A percentile compares a stretch with the other conserved stretches of the same genome.
phyloP scores from a whole-genome alignment of 106 monocot genomes.

The Dendrobium officinale region DNA sequence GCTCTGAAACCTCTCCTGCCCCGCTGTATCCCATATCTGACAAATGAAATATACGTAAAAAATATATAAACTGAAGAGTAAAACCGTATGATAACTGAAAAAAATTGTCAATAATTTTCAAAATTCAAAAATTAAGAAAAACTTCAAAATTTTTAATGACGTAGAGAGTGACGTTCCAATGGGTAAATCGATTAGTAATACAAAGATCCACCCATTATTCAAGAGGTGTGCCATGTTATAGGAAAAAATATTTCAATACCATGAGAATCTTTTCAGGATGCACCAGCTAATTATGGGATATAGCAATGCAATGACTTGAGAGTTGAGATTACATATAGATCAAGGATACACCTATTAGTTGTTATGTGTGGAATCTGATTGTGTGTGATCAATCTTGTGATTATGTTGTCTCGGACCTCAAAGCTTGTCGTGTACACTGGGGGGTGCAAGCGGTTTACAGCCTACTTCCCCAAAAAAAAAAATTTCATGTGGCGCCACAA shows the following conservation, averaged over 20 bases:
- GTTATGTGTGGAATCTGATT: no score
- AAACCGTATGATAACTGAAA: neutral
- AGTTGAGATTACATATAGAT: neutral
- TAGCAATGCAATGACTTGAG: neutral
- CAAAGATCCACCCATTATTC: neutral
- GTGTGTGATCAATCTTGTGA: no score
- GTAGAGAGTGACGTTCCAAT: neutral
- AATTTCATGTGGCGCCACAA: no score
- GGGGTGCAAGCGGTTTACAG: no score
- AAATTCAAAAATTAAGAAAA: neutral
- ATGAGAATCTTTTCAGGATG: neutral
- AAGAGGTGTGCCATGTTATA: neutral
- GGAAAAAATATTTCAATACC: neutral
- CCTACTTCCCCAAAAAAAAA: no score
- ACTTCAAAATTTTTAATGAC: neutral
- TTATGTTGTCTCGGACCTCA: no score
- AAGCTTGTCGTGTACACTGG: no score
- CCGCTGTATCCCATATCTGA: constrained; percentile 84
- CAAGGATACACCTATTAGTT: neutral
- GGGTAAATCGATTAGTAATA: neutral
- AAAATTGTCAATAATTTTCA: neutral
- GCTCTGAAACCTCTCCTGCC: constrained; percentile 82
- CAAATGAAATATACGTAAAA: neutral
- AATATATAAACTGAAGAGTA: neutral
- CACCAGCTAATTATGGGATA: neutral